Evolutionary conservation across 2,329 filamentous ascomycete species (phyloP).

Genomic region (Teratosphaeria pseudoeucalypti): DNA sequence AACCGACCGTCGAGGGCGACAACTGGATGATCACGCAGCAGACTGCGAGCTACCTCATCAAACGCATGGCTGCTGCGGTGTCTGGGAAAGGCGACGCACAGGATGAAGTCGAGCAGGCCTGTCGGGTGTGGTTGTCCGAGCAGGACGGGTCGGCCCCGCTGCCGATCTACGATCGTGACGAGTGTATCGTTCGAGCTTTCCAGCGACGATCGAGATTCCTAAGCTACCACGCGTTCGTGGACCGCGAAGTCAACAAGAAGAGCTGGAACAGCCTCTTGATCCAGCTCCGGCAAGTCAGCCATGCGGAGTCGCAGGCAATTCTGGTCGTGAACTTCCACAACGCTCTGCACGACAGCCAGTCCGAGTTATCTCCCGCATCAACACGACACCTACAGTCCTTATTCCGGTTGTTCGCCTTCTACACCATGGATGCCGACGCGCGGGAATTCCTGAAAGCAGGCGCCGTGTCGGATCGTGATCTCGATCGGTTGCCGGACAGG

Average conservation of each 20-base stretch:
- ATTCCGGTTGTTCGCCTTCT: slow-evolving; percentile 40
- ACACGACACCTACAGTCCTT: slow-evolving; percentile 30
- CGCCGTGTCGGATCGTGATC: slow-evolving; percentile 31
- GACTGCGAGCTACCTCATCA: slow-evolving; percentile 41
- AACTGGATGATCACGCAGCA: slow-evolving; percentile 51
- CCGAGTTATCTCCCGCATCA: slow-evolving; percentile 19
- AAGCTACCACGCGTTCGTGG: slow-evolving; percentile 33
- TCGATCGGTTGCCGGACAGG: slow-evolving; percentile 31
- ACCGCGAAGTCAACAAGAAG: slow-evolving; percentile 35
- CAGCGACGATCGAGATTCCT: slow-evolving; percentile 35
- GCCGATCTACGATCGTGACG: slow-evolving; percentile 26
- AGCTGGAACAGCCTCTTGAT: slow-evolving; percentile 39
- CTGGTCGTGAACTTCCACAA: slow-evolving; percentile 38
- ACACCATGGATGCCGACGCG: slow-evolving; percentile 36
- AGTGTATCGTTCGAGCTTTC: slow-evolving; percentile 35
- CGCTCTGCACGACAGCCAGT: slow-evolving; percentile 21
- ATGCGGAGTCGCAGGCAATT: slow-evolving; percentile 40
- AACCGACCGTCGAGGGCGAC: slow-evolving; percentile 46
- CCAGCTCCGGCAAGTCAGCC: slow-evolving; percentile 31
- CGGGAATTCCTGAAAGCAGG: slow-evolving; percentile 37
- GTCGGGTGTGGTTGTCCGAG: slow-evolving; percentile 30
- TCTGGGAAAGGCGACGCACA: slow-evolving; percentile 25
- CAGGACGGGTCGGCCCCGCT: slow-evolving; percentile 21
- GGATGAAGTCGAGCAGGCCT: slow-evolving; percentile 32
- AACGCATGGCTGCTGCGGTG: slow-evolving; percentile 38